These are phyloP conservation scores for Zygoascus flipseniorum DNA, from an alignment of 805 yeast genomes.

Conservation along the genomic window DNA sequence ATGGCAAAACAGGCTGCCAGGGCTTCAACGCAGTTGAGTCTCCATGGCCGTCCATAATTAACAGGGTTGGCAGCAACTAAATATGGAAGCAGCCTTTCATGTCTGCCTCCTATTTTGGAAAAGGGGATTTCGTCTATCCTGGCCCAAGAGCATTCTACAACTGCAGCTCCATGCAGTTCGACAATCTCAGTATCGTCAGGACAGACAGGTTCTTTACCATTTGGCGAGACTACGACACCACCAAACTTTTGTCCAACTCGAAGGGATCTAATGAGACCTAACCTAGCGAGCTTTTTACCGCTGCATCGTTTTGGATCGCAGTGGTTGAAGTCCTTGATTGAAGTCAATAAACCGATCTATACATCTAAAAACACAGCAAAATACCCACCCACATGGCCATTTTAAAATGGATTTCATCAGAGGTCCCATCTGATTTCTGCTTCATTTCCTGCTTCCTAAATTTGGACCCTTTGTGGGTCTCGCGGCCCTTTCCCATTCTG, in stretches of 20 bases:
- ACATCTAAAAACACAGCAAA: background rate
- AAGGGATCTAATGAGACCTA: slow-evolving; percentile 71
- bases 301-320: slow-evolving; percentile 97
- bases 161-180: slow-evolving; percentile 83
- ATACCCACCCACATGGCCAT: slow-evolving; percentile 73
- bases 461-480: background rate
- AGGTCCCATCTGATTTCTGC: slow-evolving; percentile 9
- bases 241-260: slow-evolving; percentile 90
- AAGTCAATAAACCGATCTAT: background rate
- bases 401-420: slow-evolving; percentile 59
- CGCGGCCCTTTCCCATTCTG: too few species aligned
- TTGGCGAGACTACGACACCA: slow-evolving; percentile 89
- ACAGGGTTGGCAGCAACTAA: slow-evolving; percentile 95
- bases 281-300: slow-evolving; percentile 85
- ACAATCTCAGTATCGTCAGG: slow-evolving; percentile 77
- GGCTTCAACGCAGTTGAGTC: slow-evolving; percentile 93
- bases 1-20: slow-evolving; percentile 95
- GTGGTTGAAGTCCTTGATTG: slow-evolving; percentile 79
- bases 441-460: background rate
- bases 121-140: slow-evolving; percentile 96
- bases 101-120: slow-evolving; percentile 78
- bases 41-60: slow-evolving; percentile 95
- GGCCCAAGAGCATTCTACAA: slow-evolving; percentile 98
- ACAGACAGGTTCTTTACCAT: slow-evolving; percentile 82
- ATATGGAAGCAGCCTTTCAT: slow-evolving; percentile 83